These are phyloP conservation scores for Trichoderma cornu-damae DNA, from an alignment of 2,329 filamentous ascomycete species.

Conservation along the genomic window DNA sequence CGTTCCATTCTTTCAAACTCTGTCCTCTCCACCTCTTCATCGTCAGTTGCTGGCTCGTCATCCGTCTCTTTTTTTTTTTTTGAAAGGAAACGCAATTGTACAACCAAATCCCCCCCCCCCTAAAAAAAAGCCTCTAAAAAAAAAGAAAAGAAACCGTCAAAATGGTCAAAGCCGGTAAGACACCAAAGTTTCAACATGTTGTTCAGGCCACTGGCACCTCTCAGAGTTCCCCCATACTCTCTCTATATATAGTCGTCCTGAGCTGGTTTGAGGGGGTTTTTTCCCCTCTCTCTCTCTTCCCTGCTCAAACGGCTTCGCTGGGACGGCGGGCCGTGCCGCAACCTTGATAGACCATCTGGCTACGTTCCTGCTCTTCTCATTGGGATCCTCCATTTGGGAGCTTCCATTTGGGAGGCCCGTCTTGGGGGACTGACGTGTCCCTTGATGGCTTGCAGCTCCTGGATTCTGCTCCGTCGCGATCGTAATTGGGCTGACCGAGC, in stretches of 20 bases:
- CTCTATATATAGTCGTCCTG: slow-evolving; percentile 34
- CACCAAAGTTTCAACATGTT: background rate
- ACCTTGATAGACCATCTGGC: slow-evolving; percentile 43
- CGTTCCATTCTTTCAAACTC: slow-evolving; percentile 17
- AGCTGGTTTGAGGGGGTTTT: slow-evolving; percentile 59
- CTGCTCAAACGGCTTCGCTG: slow-evolving; percentile 17
- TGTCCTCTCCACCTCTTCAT: slow-evolving; percentile 19
- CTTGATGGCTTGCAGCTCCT: slow-evolving; percentile 31
- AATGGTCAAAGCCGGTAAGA: slow-evolving; percentile 94
- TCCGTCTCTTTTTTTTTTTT: slow-evolving; percentile 9
- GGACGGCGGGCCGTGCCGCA: slow-evolving; percentile 27
- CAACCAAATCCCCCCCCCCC: no score
- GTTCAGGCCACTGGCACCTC: no score
- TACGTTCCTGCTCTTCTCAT: slow-evolving; percentile 3
- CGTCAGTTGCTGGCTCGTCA: no score
- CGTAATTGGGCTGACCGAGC: slow-evolving; percentile 12
- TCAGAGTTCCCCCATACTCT: no score
- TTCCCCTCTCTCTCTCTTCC: no score
- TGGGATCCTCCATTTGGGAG: background rate
- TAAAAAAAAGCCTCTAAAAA: no score
- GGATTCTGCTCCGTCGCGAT: background rate
- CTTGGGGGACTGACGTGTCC: slow-evolving; percentile 23
- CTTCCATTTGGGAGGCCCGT: no score
- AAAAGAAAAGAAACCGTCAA: slow-evolving; percentile 54
- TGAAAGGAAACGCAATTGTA: slow-evolving; percentile 22